These are phyloP conservation scores for Sporisorium sorghi DNA, from an alignment of 1,284 basidiomycete genomes.

Conservation along the genomic window DNA sequence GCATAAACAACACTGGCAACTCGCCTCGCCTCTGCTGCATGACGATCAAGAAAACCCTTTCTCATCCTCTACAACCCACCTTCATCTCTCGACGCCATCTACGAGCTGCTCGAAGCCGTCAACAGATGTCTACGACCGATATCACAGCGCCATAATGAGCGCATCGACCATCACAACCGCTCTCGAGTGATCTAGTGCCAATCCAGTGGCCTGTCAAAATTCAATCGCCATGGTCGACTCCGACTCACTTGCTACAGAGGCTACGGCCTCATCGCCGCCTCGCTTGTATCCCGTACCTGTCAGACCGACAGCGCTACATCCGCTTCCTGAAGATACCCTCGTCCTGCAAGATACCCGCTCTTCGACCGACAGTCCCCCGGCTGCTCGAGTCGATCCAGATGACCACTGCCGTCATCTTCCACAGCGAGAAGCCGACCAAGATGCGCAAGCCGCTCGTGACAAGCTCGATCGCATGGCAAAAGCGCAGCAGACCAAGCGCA, in stretches of 20 bases:
- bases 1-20: constrained; percentile 4
- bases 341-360: constrained; percentile 40
- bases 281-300: constrained; percentile 10
- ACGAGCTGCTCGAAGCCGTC: not conserved
- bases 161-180: not conserved
- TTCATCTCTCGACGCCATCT: constrained; percentile 1
- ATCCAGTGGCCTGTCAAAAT: not conserved
- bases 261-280: constrained; percentile 8
- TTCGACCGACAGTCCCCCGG: constrained; percentile 13
- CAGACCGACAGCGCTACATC: constrained; percentile 37
- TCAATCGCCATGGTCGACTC: not conserved
- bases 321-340: constrained; percentile 32
- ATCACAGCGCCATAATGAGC: not conserved
- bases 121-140: not conserved
- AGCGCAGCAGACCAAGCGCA: constrained; percentile 36
- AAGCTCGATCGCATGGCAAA: constrained; percentile 52
- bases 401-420: constrained; percentile 11
- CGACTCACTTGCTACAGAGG: not conserved
- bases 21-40: not conserved
- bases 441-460: constrained; percentile 40
- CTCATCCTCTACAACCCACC: not conserved
- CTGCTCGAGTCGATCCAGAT: not conserved
- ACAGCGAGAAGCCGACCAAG: constrained; percentile 27
- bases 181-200: no score
- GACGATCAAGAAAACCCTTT: no score